Evolutionary conservation across 257 asterid genomes (phyloP), one percentile per base, ranked within the genome.

Genomic region (Coffea eugenioides): DNA sequence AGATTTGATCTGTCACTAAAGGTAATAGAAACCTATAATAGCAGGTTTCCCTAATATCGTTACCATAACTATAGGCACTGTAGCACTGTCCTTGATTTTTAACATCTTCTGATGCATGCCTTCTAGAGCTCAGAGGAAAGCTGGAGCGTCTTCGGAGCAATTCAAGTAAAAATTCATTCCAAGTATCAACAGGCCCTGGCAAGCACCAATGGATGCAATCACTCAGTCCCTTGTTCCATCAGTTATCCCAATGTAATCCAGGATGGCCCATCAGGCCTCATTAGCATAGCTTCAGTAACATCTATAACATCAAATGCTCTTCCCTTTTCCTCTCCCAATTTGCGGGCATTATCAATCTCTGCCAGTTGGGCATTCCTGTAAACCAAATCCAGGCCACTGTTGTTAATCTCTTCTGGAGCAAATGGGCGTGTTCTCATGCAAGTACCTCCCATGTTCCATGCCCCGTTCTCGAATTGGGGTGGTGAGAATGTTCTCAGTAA

Each of bases 161-260:
- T 72, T 83, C 88, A 54, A 81, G 74, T 74, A 88, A 69, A 56
- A 90, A 62, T 13, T 88, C 80, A 11, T 84, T 88, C 93, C 91
- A 88, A 0, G 79, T 39, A 81, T 90, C 91, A 51, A 88, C 79
- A 0, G 91, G 90, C 23, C 93, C 93, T 0, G 91, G 93, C 73
- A 86, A 64, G 73, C 91, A 88, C 91, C 91, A 89, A 61, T 86
- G 93, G 7, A 88, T 73, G 74, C 93, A 89, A 52, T 90, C 94
- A 69, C 83, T 90, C 20, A 78, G 86, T 5, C 89, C 89, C 46
- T 82, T 82, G 84, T 75, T 84, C 84, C 83, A 83, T 57, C 74
- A 70, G 31, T 82, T 83, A 0, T 86, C 84, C 85, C 90, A 84
- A 52, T 81, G 69, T 6, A 80, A 36, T 20, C 85, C 90, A 3